These are phyloP conservation scores for Psidium guajava DNA, from an alignment of 345 rosid species.

Conservation along the genomic window DNA sequence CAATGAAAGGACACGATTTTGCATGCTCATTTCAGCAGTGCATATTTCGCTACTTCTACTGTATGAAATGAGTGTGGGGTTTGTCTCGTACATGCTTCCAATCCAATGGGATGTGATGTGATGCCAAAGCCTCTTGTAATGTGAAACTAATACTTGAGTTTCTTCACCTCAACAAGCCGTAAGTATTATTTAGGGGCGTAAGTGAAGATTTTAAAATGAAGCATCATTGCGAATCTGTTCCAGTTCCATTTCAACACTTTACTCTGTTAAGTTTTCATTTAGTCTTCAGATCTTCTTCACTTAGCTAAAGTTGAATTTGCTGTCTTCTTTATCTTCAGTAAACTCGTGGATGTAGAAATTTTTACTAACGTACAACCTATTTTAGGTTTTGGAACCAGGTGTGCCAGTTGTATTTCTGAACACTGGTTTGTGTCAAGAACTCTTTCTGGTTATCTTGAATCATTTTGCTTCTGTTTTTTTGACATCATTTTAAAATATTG, in stretches of 20 bases:
- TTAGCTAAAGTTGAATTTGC: neutral
- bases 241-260: neutral
- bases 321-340: neutral
- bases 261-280: neutral
- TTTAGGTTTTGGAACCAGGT: constrained; percentile 68
- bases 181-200: neutral
- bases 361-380: constrained; percentile 1
- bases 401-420: constrained; percentile 59
- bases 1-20: neutral
- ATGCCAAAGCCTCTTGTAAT: neutral
- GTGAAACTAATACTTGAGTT: neutral
- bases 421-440: constrained; percentile 41
- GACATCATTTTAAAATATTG: neutral
- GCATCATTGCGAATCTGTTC: neutral
- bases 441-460: neutral
- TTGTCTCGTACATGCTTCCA: neutral
- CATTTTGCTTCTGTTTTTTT: neutral
- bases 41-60: neutral
- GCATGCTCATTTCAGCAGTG: neutral
- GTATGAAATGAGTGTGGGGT: neutral
- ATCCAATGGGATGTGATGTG: neutral
- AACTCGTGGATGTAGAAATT: neutral
- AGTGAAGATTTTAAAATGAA: neutral
- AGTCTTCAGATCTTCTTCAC: neutral
- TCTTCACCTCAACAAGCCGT: neutral